Evolutionary conservation across 306 rosid genomes (phyloP).

Genomic region (Begonia masoniana): DNA sequence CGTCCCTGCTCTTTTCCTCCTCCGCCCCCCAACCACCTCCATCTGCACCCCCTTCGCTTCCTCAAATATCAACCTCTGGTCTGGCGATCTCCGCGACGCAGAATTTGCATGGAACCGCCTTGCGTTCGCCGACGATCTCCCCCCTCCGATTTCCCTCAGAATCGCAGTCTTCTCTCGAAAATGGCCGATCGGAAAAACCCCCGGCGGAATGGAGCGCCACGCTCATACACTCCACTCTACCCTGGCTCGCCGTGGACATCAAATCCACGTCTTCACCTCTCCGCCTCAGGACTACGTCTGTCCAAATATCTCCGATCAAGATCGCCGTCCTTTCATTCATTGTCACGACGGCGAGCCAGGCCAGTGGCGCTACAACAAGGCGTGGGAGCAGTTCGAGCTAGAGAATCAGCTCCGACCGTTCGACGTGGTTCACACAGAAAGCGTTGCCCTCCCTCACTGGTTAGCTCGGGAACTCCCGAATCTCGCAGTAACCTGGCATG

Average conservation of each 20-base stretch:
- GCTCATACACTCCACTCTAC: conserved; percentile 80
- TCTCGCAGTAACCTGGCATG: conserved; percentile 96
- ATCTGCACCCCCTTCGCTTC: conserved; percentile 31
- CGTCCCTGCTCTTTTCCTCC: conserved; percentile 54
- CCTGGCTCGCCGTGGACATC: conserved; percentile 66
- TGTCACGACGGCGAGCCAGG: conserved; percentile 85
- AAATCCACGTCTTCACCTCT: conserved; percentile 77
- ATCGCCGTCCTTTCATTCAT: conserved; percentile 37
- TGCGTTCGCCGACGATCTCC: conserved; percentile 17
- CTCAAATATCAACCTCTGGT: conserved; percentile 28
- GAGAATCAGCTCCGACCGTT: conserved; percentile 39
- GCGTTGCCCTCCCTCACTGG: conserved; percentile 89
- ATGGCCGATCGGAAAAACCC: conserved; percentile 76
- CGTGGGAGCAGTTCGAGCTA: conserved; percentile 65
- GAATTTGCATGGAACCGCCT: conserved; percentile 84
- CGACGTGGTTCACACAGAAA: conserved; percentile 88
- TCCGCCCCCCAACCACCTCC: conserved; percentile 45
- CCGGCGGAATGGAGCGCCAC: conserved; percentile 98
- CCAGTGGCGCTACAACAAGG: conserved; percentile 81
- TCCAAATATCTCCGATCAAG: conserved; percentile 5
- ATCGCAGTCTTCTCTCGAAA: conserved; percentile 85
- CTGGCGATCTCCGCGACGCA: conserved; percentile 63
- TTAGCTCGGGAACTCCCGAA: conserved; percentile 45
- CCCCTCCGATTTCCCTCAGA: conserved; percentile 35
- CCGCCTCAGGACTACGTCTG: conserved; percentile 26